phyloP scores from a whole-genome alignment of 176 grass and related monocot species.

The Tillandsia leiboldiana region DNA sequence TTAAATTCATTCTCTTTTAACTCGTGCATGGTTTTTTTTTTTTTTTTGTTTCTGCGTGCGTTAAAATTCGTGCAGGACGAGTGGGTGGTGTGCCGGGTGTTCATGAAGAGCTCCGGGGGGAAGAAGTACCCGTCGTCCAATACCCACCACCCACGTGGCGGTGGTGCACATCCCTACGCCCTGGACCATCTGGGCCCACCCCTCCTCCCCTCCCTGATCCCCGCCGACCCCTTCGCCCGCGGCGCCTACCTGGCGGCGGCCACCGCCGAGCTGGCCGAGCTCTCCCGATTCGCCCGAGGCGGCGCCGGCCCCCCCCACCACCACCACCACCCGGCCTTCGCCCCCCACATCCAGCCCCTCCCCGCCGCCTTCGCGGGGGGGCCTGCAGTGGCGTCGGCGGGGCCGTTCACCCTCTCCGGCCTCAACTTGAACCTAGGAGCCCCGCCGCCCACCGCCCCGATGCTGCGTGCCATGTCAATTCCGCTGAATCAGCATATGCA shows the following conservation, averaged over 20 bases:
- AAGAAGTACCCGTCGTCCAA: slow-evolving; percentile 63
- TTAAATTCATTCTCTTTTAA: not conserved
- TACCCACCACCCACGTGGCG: slow-evolving; percentile 40
- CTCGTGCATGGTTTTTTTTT: not conserved
- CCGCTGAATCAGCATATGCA: slow-evolving; percentile 22
- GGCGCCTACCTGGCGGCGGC: slow-evolving; percentile 25
- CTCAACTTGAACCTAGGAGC: slow-evolving; percentile 61
- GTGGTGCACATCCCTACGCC: slow-evolving; percentile 33
- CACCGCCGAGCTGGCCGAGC: slow-evolving; percentile 38
- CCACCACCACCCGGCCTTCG: slow-evolving; percentile 22
- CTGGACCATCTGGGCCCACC: slow-evolving; percentile 7
- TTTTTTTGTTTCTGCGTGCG: too few species aligned
- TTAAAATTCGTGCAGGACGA: slow-evolving; percentile 37
- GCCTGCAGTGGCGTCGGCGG: slow-evolving; percentile 9
- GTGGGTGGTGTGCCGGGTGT: slow-evolving; percentile 72
- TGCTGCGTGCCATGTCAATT: slow-evolving; percentile 30
- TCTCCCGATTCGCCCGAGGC: slow-evolving; percentile 49
- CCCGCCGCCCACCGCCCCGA: not conserved
- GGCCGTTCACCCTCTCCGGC: slow-evolving; percentile 34
- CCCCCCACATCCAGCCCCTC: slow-evolving; percentile 61
- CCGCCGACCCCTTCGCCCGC: slow-evolving; percentile 33
- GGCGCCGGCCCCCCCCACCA: not conserved
- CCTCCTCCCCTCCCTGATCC: slow-evolving; percentile 1
- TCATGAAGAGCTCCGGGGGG: slow-evolving; percentile 40
- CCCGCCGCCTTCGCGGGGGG: slow-evolving; percentile 11